phyloP scores from a whole-genome alignment of 139 green algal species.

The Chlamydomonas sphaeroides region DNA sequence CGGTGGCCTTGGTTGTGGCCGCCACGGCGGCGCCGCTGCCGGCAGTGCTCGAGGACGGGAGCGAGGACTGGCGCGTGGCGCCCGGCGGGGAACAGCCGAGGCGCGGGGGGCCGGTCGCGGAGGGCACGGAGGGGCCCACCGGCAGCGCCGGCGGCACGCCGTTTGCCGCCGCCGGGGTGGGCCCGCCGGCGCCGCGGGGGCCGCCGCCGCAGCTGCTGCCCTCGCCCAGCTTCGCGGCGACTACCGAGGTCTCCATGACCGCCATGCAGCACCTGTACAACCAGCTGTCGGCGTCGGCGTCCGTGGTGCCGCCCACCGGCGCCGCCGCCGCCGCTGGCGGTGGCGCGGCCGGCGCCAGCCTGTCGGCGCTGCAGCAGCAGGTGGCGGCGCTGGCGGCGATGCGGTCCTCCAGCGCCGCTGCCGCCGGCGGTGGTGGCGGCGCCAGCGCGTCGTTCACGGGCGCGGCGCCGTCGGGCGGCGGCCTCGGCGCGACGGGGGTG shows the following conservation, averaged over 20 bases:
- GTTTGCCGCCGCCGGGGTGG: constrained; percentile 1
- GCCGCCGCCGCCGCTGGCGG: no score
- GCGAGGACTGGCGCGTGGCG: no score
- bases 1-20: neutral
- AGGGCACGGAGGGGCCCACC: constrained; percentile 22
- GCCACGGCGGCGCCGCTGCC: no score
- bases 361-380: constrained; percentile 37
- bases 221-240: neutral
- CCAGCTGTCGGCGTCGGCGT: constrained; percentile 10
- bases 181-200: no score
- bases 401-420: neutral
- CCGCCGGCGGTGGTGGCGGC: neutral
- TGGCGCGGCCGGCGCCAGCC: neutral
- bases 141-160: neutral
- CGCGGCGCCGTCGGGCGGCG: neutral
- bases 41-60: no score
- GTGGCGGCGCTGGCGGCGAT: constrained; percentile 26
- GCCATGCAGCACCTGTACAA: constrained; percentile 28
- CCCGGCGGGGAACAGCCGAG: no score
- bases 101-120: constrained; percentile 3
- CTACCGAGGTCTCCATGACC: neutral
- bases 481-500: no score
- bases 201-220: neutral
- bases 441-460: neutral
- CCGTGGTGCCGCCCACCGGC: no score